Conservation (phyloP, 768 basidiomycete species). For the Podaxis sp. region DNA sequence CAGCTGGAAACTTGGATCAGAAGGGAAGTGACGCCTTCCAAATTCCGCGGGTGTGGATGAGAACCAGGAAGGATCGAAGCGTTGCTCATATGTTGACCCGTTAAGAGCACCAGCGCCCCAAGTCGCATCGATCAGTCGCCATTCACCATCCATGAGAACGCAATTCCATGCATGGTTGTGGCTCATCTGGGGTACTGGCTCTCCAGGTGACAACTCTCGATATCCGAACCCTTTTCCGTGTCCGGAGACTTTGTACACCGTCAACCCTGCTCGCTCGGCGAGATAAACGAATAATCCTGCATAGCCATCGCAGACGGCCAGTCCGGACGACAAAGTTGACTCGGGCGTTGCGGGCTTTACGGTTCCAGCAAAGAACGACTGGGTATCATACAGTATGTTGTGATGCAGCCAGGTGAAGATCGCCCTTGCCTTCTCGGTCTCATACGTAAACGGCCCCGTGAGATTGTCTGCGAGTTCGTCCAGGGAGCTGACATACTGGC, state of each 20-base stretch:
- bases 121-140: constrained; percentile 47
- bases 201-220: constrained; percentile 28
- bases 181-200: constrained; percentile 34
- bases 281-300: constrained; percentile 43
- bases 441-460: constrained; percentile 39
- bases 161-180: constrained; percentile 52
- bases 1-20: constrained; percentile 43
- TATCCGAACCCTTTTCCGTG: constrained; percentile 50
- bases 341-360: constrained; percentile 35
- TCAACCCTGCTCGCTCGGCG: constrained; percentile 38
- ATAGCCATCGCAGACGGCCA: constrained; percentile 52
- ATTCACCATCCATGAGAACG: constrained; percentile 42
- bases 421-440: constrained; percentile 46
- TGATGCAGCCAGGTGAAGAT: constrained; percentile 49
- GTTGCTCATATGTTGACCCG: constrained; percentile 32
- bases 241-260: constrained; percentile 40
- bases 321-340: constrained; percentile 38
- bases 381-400: constrained; percentile 46
- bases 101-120: constrained; percentile 49
- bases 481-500: constrained; percentile 37
- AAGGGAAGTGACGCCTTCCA: constrained; percentile 43
- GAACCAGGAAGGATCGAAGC: constrained; percentile 43
- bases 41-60: constrained; percentile 42
- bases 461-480: constrained; percentile 40
- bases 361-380: constrained; percentile 44